Evolutionary conservation across 2,329 filamentous ascomycete species (phyloP).

Genomic region (Fusarium goolgardi): DNA sequence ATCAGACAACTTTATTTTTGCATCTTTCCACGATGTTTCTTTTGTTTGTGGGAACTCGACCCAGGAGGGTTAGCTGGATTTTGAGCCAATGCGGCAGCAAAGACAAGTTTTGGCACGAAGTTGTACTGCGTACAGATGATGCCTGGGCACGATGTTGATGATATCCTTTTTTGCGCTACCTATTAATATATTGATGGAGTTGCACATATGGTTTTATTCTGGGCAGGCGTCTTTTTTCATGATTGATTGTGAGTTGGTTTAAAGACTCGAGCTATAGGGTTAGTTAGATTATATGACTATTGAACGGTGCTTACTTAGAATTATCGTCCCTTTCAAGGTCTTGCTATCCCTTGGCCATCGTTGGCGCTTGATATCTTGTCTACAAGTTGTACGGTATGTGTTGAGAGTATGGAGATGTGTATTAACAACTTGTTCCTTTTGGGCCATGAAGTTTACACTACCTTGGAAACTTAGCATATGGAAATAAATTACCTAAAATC

Average conservation of each 20-base stretch:
- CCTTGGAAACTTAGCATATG: too few species aligned
- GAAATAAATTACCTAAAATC: too few species aligned
- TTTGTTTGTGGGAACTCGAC: not conserved
- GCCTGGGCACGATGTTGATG: not conserved
- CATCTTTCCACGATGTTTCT: constrained; percentile 1
- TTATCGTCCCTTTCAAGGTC: not conserved
- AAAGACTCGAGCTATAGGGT: not conserved
- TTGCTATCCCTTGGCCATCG: too few species aligned
- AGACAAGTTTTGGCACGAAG: not conserved
- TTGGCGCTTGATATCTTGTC: too few species aligned
- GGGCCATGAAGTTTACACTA: too few species aligned
- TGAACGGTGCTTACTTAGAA: not conserved
- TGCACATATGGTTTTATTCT: constrained; percentile 12
- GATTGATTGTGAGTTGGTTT: constrained; percentile 15
- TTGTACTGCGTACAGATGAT: not conserved
- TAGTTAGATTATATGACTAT: constrained; percentile 14
- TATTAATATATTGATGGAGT: constrained; percentile 30
- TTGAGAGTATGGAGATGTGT: too few species aligned
- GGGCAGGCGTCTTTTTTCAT: constrained; percentile 7
- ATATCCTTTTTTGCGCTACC: not conserved
- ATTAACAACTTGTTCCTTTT: too few species aligned
- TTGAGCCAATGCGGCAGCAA: not conserved
- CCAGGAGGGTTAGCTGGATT: not conserved
- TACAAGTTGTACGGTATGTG: too few species aligned
- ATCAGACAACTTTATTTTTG: constrained; percentile 39